Evolutionary conservation across 768 basidiomycete genomes (phyloP), one percentile per base, ranked within the genome.

Genomic region (Agaricus subrufescens): DNA sequence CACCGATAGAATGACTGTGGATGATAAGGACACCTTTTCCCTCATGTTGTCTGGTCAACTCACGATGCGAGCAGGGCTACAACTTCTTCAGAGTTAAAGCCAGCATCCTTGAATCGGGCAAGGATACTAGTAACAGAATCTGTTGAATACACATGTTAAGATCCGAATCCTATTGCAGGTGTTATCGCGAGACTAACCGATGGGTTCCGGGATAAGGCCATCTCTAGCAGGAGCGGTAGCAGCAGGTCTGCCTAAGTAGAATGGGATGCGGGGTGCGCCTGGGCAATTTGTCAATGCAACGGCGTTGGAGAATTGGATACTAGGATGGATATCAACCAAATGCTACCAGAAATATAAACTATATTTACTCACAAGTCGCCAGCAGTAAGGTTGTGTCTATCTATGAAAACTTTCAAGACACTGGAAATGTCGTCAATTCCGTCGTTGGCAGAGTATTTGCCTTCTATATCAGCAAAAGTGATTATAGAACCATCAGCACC

Each of bases 291-390:
- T 63, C 5, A 73, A 63, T 46, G 71, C 73, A 40, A 76, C 71
- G 4, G 78, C 75, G 19, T 66, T 75, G n/a, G 78, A 76, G 56
- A 80, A 73, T 57, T 77, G 74, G 46, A 81, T 74, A 62, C 73
- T 75, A 63, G 61, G 51, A 52, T 54, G 7, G 62, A 60, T 4
- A 61, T 53, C 10, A 60, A 50, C 15, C 54, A 50, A n/a, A 57
- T 67, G 68, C 39, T 57, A 31, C 19, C 3, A 7, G 19, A 11
- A n/a, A 15, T 39, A 3, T n/a, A 27, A 31, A 46, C 73, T 50
- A 53, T 1, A 11, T 34, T 2, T 34, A 34, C 34, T 2, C 34
- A 80, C 78, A 82, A 74, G 64, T 82, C 80, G 43, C 76, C 79
- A 19, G 73, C 59, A 8, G 72, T 65, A 42, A 76, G 67, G 57